These are phyloP conservation scores for Streptanthus diversifolius DNA, from an alignment of 345 rosid genomes.

Conservation along the genomic window DNA sequence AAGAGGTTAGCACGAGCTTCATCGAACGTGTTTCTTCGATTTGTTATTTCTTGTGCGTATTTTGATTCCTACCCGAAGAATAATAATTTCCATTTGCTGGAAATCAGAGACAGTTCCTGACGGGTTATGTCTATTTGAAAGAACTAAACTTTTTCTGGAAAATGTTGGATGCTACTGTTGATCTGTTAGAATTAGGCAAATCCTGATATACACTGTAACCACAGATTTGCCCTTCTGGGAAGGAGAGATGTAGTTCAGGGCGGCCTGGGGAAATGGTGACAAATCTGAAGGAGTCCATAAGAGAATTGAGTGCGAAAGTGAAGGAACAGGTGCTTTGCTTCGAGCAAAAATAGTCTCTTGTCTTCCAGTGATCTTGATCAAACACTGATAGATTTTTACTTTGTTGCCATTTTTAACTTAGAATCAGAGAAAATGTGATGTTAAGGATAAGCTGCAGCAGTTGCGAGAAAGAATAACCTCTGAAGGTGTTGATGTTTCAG, in stretches of 20 bases:
- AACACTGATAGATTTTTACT: not conserved
- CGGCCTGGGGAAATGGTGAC: conserved; percentile 34
- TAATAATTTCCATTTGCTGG: not conserved
- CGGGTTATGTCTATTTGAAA: not conserved
- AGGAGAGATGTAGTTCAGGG: not conserved
- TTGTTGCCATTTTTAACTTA: conserved; percentile 13
- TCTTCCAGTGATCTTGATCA: not conserved
- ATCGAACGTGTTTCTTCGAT: not conserved
- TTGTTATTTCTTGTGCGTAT: not conserved
- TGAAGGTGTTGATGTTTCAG: conserved; percentile 35
- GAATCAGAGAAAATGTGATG: conserved; percentile 43
- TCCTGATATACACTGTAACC: conserved; percentile 1
- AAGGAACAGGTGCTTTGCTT: conserved; percentile 40
- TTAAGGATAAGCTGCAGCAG: conserved; percentile 35
- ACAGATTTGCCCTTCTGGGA: conserved; percentile 16
- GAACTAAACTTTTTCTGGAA: not conserved
- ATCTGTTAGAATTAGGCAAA: not conserved
- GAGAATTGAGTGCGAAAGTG: conserved; percentile 31
- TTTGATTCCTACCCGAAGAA: conserved; percentile 4
- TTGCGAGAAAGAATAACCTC: conserved; percentile 40
- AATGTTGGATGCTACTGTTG: not conserved
- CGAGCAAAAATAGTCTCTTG: not conserved
- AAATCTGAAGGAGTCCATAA: conserved; percentile 32
- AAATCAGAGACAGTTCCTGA: too few species aligned
- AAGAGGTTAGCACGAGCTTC: conserved; percentile 23